phyloP scores from a whole-genome alignment of 2,329 filamentous ascomycete genomes.

The Colletotrichum lini region DNA sequence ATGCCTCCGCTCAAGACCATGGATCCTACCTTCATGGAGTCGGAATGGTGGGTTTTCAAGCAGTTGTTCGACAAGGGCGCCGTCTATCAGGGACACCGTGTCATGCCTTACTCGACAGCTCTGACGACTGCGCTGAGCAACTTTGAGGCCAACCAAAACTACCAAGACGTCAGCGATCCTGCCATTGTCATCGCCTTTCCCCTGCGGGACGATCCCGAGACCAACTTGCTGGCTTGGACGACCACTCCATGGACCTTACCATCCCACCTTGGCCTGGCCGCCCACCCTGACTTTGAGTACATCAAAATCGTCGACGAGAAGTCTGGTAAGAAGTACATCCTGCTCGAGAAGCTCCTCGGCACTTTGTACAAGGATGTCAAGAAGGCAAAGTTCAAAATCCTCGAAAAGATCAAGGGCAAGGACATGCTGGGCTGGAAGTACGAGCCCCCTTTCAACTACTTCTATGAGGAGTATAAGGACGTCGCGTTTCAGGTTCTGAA shows the following conservation, averaged over 20 bases:
- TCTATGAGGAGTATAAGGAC: slow-evolving; percentile 90
- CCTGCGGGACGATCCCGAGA: slow-evolving; percentile 81
- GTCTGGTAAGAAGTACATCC: slow-evolving; percentile 86
- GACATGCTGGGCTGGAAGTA: slow-evolving; percentile 93
- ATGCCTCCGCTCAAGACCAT: slow-evolving; percentile 75
- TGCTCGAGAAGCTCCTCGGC: slow-evolving; percentile 84
- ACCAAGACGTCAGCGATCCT: slow-evolving; percentile 92
- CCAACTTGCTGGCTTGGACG: slow-evolving; percentile 87
- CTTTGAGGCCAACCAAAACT: slow-evolving; percentile 93
- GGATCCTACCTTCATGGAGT: slow-evolving; percentile 96
- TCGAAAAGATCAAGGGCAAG: slow-evolving; percentile 84
- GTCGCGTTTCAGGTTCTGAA: slow-evolving; percentile 85
- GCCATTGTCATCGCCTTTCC: slow-evolving; percentile 92
- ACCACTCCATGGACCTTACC: slow-evolving; percentile 90
- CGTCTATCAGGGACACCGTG: slow-evolving; percentile 90
- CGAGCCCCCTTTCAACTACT: slow-evolving; percentile 90
- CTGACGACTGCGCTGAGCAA: slow-evolving; percentile 71
- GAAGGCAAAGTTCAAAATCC: slow-evolving; percentile 91
- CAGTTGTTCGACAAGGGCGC: slow-evolving; percentile 90
- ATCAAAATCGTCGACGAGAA: slow-evolving; percentile 88
- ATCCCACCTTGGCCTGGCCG: slow-evolving; percentile 83
- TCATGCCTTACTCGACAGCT: slow-evolving; percentile 94
- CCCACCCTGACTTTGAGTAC: slow-evolving; percentile 88
- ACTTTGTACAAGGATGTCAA: slow-evolving; percentile 96
- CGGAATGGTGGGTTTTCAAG: slow-evolving; percentile 97